A percentile compares a stretch with the other conserved stretches of the same genome.
These are phyloP conservation scores for Hanseniaspora lachancei DNA, from an alignment of 805 yeast genomes.

Conservation along the genomic window DNA sequence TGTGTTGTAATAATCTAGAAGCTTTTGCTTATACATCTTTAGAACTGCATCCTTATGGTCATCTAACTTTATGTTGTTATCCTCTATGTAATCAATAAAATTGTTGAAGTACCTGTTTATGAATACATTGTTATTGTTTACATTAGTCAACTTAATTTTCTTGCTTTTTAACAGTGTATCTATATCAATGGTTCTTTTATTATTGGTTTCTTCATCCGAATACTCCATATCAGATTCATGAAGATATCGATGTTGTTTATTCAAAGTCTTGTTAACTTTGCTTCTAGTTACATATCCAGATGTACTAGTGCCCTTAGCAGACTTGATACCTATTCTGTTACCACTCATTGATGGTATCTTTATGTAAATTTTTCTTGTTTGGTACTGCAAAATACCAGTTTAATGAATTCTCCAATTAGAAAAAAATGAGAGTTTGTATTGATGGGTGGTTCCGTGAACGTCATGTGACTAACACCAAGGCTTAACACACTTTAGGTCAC, in stretches of 20 bases:
- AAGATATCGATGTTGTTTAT: conserved; percentile 1
- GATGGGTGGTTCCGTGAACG: no score
- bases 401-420: no score
- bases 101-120: conserved; percentile 1
- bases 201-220: neutral
- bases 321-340: conserved; percentile 4
- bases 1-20: neutral
- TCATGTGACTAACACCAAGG: no score
- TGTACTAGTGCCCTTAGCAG: conserved; percentile 12
- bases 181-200: neutral
- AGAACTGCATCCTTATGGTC: neutral
- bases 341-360: neutral
- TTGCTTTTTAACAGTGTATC: neutral
- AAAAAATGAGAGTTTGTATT: no score
- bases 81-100: conserved; percentile 5
- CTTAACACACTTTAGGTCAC: no score
- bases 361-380: no score
- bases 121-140: neutral
- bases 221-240: conserved; percentile 12
- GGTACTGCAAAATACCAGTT: no score
- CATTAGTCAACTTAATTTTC: neutral
- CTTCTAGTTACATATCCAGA: conserved; percentile 11
- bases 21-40: neutral
- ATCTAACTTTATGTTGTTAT: conserved; percentile 1
- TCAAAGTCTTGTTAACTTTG: neutral